These are phyloP conservation scores for Haberlea rhodopensis DNA, from an alignment of 257 asterid species.

Conservation along the genomic window DNA sequence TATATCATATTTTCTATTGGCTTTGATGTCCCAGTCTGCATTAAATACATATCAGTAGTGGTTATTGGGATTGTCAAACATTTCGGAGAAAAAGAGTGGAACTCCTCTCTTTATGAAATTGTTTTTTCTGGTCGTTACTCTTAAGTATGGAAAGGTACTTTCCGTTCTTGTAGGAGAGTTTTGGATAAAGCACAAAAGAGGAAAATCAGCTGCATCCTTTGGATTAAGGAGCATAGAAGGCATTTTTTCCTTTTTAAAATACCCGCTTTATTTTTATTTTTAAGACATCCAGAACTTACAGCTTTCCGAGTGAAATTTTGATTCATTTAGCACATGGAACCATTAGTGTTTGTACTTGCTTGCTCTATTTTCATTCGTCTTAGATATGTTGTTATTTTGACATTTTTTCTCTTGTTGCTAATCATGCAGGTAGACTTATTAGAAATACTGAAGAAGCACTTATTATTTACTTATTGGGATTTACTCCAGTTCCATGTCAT, in stretches of 20 bases:
- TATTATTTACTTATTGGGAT: not conserved
- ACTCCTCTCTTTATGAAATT: not conserved
- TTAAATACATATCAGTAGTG: not conserved
- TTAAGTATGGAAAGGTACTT: not conserved
- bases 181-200: not conserved
- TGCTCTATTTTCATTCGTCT: constrained; percentile 2
- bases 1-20: not conserved
- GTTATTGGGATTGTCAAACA: not conserved
- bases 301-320: not conserved
- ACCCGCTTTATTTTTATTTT: not conserved
- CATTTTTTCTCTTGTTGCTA: not conserved
- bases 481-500: not conserved
- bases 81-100: not conserved
- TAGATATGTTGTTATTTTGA: not conserved
- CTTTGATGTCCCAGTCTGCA: not conserved
- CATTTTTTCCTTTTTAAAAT: not conserved
- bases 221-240: not conserved
- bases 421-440: not conserved
- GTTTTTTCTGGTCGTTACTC: not conserved
- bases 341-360: not conserved
- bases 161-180: not conserved
- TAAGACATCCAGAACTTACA: not conserved
- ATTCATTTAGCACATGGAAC: not conserved
- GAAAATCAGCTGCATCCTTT: not conserved
- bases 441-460: not conserved